Conservation (phyloP, 106 monocot species). For the Allium cepa region DNA sequence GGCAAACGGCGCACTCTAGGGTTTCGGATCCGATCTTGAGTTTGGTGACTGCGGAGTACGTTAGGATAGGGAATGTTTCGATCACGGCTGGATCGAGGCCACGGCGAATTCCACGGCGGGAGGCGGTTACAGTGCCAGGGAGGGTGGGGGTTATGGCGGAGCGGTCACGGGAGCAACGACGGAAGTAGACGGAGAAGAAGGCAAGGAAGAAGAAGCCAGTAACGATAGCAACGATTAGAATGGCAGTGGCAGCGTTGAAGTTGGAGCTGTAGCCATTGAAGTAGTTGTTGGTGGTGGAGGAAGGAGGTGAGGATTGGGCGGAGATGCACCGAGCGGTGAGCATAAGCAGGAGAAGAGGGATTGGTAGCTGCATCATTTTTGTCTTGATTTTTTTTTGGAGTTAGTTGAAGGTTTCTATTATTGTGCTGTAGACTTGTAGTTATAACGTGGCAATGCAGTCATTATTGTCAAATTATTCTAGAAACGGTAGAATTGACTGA, state of each 20-base stretch:
- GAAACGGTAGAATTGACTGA: too few relatives aligned
- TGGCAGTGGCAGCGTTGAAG: constrained; percentile 15
- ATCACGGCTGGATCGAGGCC: constrained; percentile 19
- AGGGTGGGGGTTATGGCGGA: background rate
- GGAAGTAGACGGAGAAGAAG: constrained; percentile 23
- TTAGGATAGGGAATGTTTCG: constrained; percentile 22
- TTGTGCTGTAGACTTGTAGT: too few relatives aligned
- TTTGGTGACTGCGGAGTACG: constrained; percentile 12
- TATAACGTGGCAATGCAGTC: too few relatives aligned
- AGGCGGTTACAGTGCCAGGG: background rate
- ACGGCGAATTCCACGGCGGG: background rate
- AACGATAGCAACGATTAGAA: constrained; percentile 18
- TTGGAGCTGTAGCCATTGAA: background rate
- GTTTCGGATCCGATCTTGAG: constrained; percentile 28
- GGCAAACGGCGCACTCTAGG: constrained; percentile 52
- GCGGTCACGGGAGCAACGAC: constrained; percentile 13
- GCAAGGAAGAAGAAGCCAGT: constrained; percentile 15
- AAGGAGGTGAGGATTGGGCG: background rate
- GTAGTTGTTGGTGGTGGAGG: background rate
- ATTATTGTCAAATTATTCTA: too few relatives aligned
- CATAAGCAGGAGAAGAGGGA: background rate
- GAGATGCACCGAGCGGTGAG: background rate
- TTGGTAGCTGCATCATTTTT: background rate
- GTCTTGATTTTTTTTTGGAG: too few relatives aligned
- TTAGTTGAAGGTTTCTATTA: too few relatives aligned